Percentiles rank a stretch among this genome's conserved stretches.
Evolutionary conservation across 768 basidiomycete species (phyloP).

Genomic region (Collybiopsis confluens): DNA sequence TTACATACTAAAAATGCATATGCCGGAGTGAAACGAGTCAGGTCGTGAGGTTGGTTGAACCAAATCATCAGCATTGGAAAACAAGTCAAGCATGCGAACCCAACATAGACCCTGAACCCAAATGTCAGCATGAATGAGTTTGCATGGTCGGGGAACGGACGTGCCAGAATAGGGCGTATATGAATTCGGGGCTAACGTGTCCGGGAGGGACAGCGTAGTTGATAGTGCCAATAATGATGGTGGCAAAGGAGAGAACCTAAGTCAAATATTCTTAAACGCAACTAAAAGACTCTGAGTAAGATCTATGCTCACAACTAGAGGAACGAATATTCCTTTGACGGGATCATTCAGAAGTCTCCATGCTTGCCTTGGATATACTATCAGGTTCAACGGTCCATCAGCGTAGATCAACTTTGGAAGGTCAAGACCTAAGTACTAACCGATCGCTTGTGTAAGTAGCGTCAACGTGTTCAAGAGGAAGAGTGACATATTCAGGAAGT

Average conservation of each 20-base stretch:
- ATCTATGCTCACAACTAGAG: constrained; percentile 19
- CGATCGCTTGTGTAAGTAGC: constrained; percentile 36
- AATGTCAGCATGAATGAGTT: neutral
- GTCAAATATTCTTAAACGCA: no score
- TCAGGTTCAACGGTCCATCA: neutral
- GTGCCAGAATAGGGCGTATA: constrained; percentile 43
- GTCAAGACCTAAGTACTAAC: constrained; percentile 21
- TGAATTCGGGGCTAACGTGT: constrained; percentile 26
- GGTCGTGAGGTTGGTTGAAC: constrained; percentile 44
- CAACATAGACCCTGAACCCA: constrained; percentile 36
- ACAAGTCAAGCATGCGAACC: constrained; percentile 31
- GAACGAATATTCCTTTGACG: constrained; percentile 34
- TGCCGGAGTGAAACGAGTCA: constrained; percentile 32
- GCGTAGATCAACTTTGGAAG: neutral
- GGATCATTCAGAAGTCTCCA: constrained; percentile 38
- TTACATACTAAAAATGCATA: constrained; percentile 29
- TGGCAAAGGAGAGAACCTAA: constrained; percentile 46
- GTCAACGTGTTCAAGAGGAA: constrained; percentile 40
- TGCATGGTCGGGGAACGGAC: neutral
- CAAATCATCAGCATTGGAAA: constrained; percentile 48
- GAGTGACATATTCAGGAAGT: constrained; percentile 40
- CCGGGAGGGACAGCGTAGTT: constrained; percentile 39
- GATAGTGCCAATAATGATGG: constrained; percentile 44
- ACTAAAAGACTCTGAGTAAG: no score
- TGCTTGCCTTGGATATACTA: constrained; percentile 43